A percentile compares a stretch with the other conserved stretches of the same genome.
phyloP scores from a whole-genome alignment of 2,329 filamentous ascomycete species.

The Cladosporium sp. region DNA sequence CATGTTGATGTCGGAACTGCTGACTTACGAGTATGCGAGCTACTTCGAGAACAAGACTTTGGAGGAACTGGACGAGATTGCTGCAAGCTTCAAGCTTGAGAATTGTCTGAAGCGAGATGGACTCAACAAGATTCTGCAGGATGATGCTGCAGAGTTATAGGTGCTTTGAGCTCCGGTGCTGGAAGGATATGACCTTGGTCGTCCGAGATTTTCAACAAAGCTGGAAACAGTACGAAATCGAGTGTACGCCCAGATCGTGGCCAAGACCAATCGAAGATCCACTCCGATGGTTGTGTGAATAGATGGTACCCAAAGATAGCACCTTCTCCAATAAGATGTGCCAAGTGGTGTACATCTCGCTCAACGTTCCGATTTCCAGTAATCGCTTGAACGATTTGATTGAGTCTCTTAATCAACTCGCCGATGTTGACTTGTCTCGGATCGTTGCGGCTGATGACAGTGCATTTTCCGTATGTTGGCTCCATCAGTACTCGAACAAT shows the following conservation, averaged over 20 bases:
- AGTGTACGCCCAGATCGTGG: background rate
- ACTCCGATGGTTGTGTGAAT: slow-evolving; percentile 4
- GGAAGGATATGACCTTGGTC: background rate
- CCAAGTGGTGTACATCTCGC: background rate
- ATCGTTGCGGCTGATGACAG: background rate
- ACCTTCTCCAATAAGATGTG: background rate
- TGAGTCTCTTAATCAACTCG: background rate
- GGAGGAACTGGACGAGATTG: slow-evolving; percentile 57
- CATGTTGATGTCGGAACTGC: slow-evolving; percentile 27
- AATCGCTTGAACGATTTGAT: background rate
- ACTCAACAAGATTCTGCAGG: slow-evolving; percentile 52
- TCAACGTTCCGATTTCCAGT: background rate
- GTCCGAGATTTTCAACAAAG: background rate
- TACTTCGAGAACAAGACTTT: slow-evolving; percentile 55
- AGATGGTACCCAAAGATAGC: background rate
- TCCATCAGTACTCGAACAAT: background rate
- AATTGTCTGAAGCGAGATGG: slow-evolving; percentile 54
- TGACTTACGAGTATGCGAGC: slow-evolving; percentile 56
- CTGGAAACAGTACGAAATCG: slow-evolving; percentile 3
- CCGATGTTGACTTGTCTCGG: slow-evolving; percentile 5
- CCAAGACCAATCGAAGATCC: background rate
- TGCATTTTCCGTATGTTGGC: background rate
- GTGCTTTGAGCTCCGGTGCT: background rate
- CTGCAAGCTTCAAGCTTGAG: slow-evolving; percentile 56
- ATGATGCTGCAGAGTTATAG: slow-evolving; percentile 3